Evolutionary conservation across 352 stramenopile genomes (phyloP).

Genomic region (Globisporangium cylindrosporum): DNA sequence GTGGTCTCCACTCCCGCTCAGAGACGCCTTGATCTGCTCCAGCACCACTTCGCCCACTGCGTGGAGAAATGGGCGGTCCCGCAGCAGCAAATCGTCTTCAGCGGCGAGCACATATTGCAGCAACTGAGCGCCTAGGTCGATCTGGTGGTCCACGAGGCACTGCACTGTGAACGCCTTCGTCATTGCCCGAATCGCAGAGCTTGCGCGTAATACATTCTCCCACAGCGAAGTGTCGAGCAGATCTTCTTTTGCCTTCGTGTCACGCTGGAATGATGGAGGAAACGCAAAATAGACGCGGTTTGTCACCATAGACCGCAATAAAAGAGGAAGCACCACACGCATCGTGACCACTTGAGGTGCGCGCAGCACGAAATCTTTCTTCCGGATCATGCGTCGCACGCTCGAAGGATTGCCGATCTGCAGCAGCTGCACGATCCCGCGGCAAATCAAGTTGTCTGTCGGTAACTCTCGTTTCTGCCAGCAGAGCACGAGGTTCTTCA

Average conservation of each 20-base stretch:
- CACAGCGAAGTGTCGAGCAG: constrained; percentile 47
- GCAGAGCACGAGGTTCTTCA: constrained; percentile 59
- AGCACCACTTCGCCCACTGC: constrained; percentile 59
- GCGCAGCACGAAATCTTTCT: constrained; percentile 78
- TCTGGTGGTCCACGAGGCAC: constrained; percentile 59
- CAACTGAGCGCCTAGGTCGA: constrained; percentile 47
- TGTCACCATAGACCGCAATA: constrained; percentile 57
- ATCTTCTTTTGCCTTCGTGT: constrained; percentile 46
- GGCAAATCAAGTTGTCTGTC: constrained; percentile 78
- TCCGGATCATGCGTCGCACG: constrained; percentile 81
- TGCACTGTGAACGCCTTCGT: constrained; percentile 68
- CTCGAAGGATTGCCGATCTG: constrained; percentile 79
- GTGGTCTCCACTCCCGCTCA: constrained; percentile 37
- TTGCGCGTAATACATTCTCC: constrained; percentile 69
- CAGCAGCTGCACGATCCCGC: constrained; percentile 79
- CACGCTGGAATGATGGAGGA: constrained; percentile 27
- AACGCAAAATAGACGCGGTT: constrained; percentile 51
- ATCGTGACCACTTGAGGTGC: constrained; percentile 78
- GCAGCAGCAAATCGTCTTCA: constrained; percentile 64
- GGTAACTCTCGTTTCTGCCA: constrained; percentile 67
- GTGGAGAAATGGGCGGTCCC: constrained; percentile 74
- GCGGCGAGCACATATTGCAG: constrained; percentile 55
- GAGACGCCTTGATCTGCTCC: constrained; percentile 40
- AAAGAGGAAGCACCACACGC: constrained; percentile 69
- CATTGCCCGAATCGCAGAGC: constrained; percentile 66